Evolutionary conservation across 768 basidiomycete species (phyloP).

Genomic region (Piloderma croceum): DNA sequence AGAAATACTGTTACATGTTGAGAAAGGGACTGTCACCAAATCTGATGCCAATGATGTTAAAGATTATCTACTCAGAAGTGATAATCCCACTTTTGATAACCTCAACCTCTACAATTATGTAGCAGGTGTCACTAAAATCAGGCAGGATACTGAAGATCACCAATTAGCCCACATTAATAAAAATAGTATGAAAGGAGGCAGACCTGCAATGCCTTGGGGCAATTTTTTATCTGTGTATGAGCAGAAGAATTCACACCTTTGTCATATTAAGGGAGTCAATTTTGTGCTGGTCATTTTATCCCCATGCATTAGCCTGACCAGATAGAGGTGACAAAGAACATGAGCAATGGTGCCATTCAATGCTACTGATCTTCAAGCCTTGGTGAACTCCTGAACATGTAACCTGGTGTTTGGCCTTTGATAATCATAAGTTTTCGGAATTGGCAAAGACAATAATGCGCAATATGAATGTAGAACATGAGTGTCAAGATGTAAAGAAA

Average conservation of each 20-base stretch:
- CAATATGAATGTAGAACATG: slow-evolving; percentile 6
- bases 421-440: not conserved
- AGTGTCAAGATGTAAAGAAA: slow-evolving; percentile 10
- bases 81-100: not conserved
- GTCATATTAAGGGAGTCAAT: not conserved
- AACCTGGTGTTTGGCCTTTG: not conserved
- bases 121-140: not conserved
- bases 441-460: slow-evolving; percentile 8
- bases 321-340: not conserved
- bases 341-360: not conserved
- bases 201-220: not conserved
- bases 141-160: not conserved
- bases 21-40: not conserved
- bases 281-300: no score
- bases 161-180: not conserved
- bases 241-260: not conserved
- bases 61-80: not conserved
- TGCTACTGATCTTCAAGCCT: not conserved
- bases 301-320: not conserved
- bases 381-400: not conserved
- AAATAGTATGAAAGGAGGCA: not conserved
- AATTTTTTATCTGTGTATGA: not conserved
- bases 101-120: not conserved
- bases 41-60: not conserved
- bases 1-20: not conserved